phyloP scores from a whole-genome alignment of 768 basidiomycete genomes.

The Suillus subluteus region DNA sequence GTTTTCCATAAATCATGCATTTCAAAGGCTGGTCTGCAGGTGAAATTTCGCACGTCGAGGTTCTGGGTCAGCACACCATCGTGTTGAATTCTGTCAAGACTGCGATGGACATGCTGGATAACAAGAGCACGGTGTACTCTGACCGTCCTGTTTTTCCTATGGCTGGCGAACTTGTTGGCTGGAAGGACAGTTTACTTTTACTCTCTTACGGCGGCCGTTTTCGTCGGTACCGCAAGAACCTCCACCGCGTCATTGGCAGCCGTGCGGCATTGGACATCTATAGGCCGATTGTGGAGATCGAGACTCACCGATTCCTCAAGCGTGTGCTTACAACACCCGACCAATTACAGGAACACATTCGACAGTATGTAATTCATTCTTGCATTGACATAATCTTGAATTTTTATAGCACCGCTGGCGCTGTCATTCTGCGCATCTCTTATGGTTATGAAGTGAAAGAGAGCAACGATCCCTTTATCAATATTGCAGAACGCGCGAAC shows the following conservation, averaged over 20 bases:
- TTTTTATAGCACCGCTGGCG: slow-evolving; percentile 47
- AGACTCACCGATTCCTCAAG: slow-evolving; percentile 46
- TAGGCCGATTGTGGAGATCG: slow-evolving; percentile 40
- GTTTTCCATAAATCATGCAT: neutral
- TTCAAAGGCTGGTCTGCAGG: slow-evolving; percentile 38
- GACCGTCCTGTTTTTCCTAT: slow-evolving; percentile 56
- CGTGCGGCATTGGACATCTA: slow-evolving; percentile 38
- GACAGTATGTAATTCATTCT: slow-evolving; percentile 35
- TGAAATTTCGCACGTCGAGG: slow-evolving; percentile 61
- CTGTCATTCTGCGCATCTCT: slow-evolving; percentile 55
- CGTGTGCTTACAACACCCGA: slow-evolving; percentile 42
- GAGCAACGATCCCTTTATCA: slow-evolving; percentile 50
- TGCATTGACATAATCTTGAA: neutral
- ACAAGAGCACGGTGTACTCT: slow-evolving; percentile 66
- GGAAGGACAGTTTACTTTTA: slow-evolving; percentile 41
- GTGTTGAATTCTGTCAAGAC: slow-evolving; percentile 54
- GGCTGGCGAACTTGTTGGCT: slow-evolving; percentile 38
- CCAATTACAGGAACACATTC: slow-evolving; percentile 41
- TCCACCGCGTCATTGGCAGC: slow-evolving; percentile 45
- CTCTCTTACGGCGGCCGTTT: slow-evolving; percentile 45
- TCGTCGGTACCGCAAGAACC: slow-evolving; percentile 44
- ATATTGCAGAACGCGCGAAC: slow-evolving; percentile 53
- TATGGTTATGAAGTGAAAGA: slow-evolving; percentile 62
- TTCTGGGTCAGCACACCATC: slow-evolving; percentile 61
- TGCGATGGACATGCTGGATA: slow-evolving; percentile 63